Evolutionary conservation across 345 rosid species (phyloP), one percentile per base, ranked within the genome.

Genomic region (Leavenworthia alabamica): DNA sequence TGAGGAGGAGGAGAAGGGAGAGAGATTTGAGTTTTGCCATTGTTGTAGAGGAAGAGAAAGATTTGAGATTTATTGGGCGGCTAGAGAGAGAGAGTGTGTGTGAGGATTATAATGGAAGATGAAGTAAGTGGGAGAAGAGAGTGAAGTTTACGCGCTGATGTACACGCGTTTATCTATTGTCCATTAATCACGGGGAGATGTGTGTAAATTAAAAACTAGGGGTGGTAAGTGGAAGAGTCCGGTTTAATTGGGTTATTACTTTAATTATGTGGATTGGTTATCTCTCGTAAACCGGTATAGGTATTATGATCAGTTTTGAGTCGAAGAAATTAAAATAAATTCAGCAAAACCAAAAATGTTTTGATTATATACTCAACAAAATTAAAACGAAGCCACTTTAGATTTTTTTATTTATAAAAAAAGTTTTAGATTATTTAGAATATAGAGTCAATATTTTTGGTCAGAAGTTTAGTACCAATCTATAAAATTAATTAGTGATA

Each of bases 151-250:
- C 70, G 70, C 64, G 64, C 64, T 13, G 44, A 46, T 54, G 12
- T 12, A 61, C 53, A 70, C 64, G 68, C 63, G 62, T 50, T 8
- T 33, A 44, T 52, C 17, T 10, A 60, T 15, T 26, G 59, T 56
- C 70, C 70, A 62, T 37, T 1, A 70, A 55, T 62, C 74, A 70
- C 68, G 74, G 68, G 62, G 9, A 51, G 9, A 51, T 42, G 67
- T 59, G 28, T 50, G 19, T 11, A 28, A 49, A 45, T 60, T 46
- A 67, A 67, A 57, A 66, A 28, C 57, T 49, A 16, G 45, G 43
- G 59, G 5, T 59, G 55, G 40, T 12, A 39, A 39, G 27, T 14
- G 19, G 29, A 56, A 7, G 14, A 6, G 16, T 15, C 31, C 39
- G 67, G 67, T 60, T 42, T 14, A 49, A 19, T 26, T 48, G 6